Base-by-base conservation (phyloP, 1,284 basidiomycete species). In the Heterobasidion annosum region DNA sequence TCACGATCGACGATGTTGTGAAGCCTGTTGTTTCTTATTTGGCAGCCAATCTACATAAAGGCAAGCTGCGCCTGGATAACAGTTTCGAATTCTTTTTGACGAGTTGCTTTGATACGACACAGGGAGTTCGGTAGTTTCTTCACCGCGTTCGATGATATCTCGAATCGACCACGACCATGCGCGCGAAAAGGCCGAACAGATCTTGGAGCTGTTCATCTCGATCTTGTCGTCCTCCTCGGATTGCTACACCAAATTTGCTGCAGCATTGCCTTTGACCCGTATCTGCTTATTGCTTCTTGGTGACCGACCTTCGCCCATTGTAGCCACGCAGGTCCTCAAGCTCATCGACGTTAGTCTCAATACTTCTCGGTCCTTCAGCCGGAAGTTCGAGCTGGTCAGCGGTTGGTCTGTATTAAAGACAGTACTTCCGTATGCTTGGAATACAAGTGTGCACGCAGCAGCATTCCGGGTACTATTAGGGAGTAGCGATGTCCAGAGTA, bases 21-120 rank as follows among this genome's bases (percentile, higher is more conserved):
- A 94, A 93, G 63, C 90, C 91, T 0, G 69, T 94, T 0, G 83
- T 93, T 3, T 87, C 91, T 0, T 97, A 91, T 64, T 70, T 96
- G 9, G 90, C 91, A 13, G 87, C 90, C 0, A 88, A 89, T 62
- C 68, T 94, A n/a, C 84, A 88, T 60, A 81, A 82, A 65, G 76
- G 88, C 88, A 57, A 56, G 79, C 62, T 25, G 25, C 25, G 25
- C 25, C 25, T 25, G 25, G 3, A 25, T 25, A 25, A 25, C 10
- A 33, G 18, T 34, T 45, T 53, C n/a, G 16, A 48, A 48, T 43
- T 32, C 18, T 25, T 15, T 19, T 33, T 47, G 43, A 42, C 49
- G 34, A 34, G 48, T 37, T 34, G 35, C 44, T 46, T 13, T 48
- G 34, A 13, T 16, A 15, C 43, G 18, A 25, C 33, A 59, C 61